Percentiles rank a stretch among this genome's conserved stretches.
Evolutionary conservation across 2,329 filamentous ascomycete species (phyloP).

Genomic region (Cadophora sp.): DNA sequence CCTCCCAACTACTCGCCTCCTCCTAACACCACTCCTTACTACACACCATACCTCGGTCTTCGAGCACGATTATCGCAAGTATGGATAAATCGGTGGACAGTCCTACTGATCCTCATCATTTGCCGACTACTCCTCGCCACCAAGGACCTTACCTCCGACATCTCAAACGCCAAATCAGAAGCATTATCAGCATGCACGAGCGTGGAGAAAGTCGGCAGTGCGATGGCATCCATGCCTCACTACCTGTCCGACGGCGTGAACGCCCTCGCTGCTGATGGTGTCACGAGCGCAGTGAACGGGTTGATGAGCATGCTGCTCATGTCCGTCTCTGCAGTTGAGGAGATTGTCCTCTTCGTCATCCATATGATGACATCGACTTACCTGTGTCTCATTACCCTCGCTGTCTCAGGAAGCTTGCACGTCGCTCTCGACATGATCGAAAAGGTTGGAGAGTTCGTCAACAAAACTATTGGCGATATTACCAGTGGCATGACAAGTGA

Average conservation of each 20-base stretch:
- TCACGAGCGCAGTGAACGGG: conserved; percentile 81
- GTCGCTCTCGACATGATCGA: conserved; percentile 69
- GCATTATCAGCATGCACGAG: conserved; percentile 89
- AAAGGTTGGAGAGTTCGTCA: conserved; percentile 65
- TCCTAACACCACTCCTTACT: conserved; percentile 68
- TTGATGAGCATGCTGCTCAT: conserved; percentile 81
- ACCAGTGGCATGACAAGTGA: conserved; percentile 54
- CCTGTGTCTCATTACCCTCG: conserved; percentile 84
- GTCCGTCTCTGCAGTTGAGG: conserved; percentile 82
- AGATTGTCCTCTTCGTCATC: conserved; percentile 90
- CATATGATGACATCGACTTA: conserved; percentile 92
- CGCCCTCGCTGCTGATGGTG: conserved; percentile 77
- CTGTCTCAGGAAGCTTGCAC: conserved; percentile 79
- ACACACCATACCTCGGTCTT: conserved; percentile 92
- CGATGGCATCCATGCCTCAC: conserved; percentile 98
- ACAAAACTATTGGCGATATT: conserved; percentile 57
- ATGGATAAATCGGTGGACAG: conserved; percentile 98
- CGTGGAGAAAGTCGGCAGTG: conserved; percentile 90
- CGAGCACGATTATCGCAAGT: conserved; percentile 89
- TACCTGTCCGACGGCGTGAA: conserved; percentile 92
- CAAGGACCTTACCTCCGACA: conserved; percentile 72
- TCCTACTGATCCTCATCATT: conserved; percentile 86
- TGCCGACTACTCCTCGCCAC: conserved; percentile 81
- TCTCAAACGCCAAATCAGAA: conserved; percentile 78
- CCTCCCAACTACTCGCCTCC: conserved; percentile 26